Base-by-base conservation (phyloP, 441 rosid genomes). In the Euphorbia celastroides region DNA sequence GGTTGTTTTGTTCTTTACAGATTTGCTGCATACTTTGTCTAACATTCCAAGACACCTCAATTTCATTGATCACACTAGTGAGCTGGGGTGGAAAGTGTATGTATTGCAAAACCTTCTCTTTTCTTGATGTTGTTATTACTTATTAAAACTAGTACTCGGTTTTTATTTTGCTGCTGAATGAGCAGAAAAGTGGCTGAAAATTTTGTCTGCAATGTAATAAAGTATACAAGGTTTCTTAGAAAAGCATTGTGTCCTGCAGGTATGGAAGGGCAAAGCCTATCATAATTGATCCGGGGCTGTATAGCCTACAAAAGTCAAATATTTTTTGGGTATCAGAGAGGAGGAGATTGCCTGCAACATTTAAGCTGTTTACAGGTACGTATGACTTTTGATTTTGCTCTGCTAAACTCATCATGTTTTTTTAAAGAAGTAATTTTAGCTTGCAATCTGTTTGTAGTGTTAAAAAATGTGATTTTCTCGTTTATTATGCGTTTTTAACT, bases 61-160 rank as follows among this genome's bases (percentile, higher is more conserved):
- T 70, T 88, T 88, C 70, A 81, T 90, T 17, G 97, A 88, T 79
- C 91, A 90, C 70, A 86, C 88, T 65, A 88, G 88, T 70, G 83
- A 88, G 46, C 84, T 89, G 1, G 91, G 94, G 34, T 90, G 97
- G 97, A 90, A 90, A 76, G 86, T 83, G 95, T 90, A 75, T 19
- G 87, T 67, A 57, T 14, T 57, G 73, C 56, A 22, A 12, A 32
- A 22, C 10, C 28, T 36, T 20, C 44, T 31, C 51, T 25, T 46
- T 12, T 80, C 57, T 34, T 13, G n/a, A n/a, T n/a, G 2, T 57
- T 51, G 27, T 23, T 41, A 16, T 41, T 69, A 58, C 11, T 20
- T n/a, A n/a, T n/a, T n/a, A n/a, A n/a, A n/a, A 19, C 5, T 42
- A 2, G 22, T 23, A 17, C 11, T 25, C 55, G 57, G 14, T 23